These are phyloP conservation scores for Saturnispora halmiae DNA, from an alignment of 805 yeast species.

Conservation along the genomic window DNA sequence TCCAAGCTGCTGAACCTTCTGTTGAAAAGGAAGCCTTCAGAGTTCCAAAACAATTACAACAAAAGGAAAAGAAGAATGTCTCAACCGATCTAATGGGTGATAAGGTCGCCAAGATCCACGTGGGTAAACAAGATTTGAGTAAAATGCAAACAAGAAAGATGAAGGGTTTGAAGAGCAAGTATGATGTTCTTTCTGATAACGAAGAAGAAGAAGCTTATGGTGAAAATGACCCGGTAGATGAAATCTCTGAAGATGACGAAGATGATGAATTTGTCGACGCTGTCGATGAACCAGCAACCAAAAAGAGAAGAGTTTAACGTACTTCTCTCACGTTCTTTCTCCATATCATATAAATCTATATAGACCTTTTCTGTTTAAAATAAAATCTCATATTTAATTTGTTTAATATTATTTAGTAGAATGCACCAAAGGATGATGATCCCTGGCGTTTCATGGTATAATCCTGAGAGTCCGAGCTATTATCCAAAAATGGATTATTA, in stretches of 20 bases:
- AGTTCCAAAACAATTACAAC: slow-evolving; percentile 72
- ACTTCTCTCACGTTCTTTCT: background rate
- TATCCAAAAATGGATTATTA: background rate
- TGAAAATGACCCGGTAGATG: background rate
- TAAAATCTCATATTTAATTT: background rate
- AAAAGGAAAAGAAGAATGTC: slow-evolving; percentile 81
- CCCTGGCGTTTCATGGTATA: slow-evolving; percentile 1
- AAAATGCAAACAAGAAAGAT: slow-evolving; percentile 93
- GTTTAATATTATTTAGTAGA: background rate
- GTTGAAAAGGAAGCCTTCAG: slow-evolving; percentile 81
- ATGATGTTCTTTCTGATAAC: slow-evolving; percentile 56
- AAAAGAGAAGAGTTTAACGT: slow-evolving; percentile 21
- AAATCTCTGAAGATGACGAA: slow-evolving; percentile 28
- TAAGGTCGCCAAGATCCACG: slow-evolving; percentile 90
- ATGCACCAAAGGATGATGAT: slow-evolving; percentile 7
- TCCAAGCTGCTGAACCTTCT: slow-evolving; percentile 73
- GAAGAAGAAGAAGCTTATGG: slow-evolving; percentile 26
- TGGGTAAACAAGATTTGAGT: slow-evolving; percentile 88
- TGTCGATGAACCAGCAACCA: slow-evolving; percentile 16
- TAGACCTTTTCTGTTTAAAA: background rate
- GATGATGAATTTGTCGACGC: slow-evolving; percentile 22
- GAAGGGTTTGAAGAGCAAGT: slow-evolving; percentile 90
- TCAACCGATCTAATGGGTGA: slow-evolving; percentile 88
- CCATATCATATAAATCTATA: background rate
- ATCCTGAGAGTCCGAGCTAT: background rate